Base-by-base conservation (phyloP, 352 stramenopile genomes). In the Phytophthora syringae region DNA sequence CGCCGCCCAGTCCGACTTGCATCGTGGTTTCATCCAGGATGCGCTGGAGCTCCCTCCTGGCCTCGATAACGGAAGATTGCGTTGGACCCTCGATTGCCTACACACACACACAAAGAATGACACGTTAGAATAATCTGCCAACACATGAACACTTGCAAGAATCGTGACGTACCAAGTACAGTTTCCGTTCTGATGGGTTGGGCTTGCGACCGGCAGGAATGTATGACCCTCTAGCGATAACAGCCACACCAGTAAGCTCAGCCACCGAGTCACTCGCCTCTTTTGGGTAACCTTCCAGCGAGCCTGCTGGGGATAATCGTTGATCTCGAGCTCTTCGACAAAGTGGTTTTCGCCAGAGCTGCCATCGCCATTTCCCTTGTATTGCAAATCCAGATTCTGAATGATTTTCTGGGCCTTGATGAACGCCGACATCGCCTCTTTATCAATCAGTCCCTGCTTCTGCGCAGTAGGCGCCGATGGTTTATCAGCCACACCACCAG, bases 241-340 rank as follows among this genome's bases (percentile, higher is more conserved):
- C 80, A 15, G 91, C 90, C 18, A 74, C 88, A 25, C 92, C 92
- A 5, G 91, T 98, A 51, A 95, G 81, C 37, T 98, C 94, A 1
- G 86, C 72, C 7, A 98, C 85, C 15, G 83, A 81, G 44, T 97
- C 85, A 20, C 90, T 88, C 30, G 88, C 84, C 24, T 97, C 89
- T 56, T 94, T 96, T 96, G 88, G 22, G 86, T 93, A 45, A 96
- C 88, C 48, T 83, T 92, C 77, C 84, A 96, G 12, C 92, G 82
- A 51, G 92, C 94, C 63, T 97, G 88, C 68, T 96, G 84, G 3
- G 94, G 93, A 68, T 98, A 98, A 57, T 98, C 94, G 69, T 98
- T 98, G 72, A 98, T 98, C 63, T 97, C 93, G 16, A 98, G 74
- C 60, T 98, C 92, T 63, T 97, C 88, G 10, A 81, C 74, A 54